Conservation (phyloP, 208 protist species). For the Trypanosomatidae sp. region DNA sequence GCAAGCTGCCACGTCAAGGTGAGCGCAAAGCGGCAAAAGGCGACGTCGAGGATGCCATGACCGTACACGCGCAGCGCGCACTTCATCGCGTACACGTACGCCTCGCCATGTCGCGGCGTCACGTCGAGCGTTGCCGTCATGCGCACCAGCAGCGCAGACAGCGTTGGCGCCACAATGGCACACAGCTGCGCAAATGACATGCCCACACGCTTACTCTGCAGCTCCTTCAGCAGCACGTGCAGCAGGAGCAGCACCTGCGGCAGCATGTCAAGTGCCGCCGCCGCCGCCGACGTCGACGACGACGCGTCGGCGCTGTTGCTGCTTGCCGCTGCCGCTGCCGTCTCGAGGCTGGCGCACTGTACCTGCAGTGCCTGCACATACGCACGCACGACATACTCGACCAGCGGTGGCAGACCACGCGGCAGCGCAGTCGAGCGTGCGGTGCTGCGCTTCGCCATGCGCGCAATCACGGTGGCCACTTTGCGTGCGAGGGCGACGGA, state of each 20-base stretch:
- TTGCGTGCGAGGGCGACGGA: slow-evolving; percentile 37
- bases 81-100: slow-evolving; percentile 57
- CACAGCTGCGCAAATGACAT: slow-evolving; percentile 35
- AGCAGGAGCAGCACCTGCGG: slow-evolving; percentile 33
- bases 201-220: slow-evolving; percentile 27
- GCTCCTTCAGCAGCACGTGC: slow-evolving; percentile 60
- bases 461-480: slow-evolving; percentile 23
- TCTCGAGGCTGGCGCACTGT: background rate
- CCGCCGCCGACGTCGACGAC: background rate
- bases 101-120: slow-evolving; percentile 15
- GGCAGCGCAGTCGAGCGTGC: slow-evolving; percentile 13
- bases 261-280: slow-evolving; percentile 1
- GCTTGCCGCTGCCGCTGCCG: background rate
- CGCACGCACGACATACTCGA: background rate
- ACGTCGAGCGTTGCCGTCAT: slow-evolving; percentile 2
- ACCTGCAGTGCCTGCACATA: background rate
- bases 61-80: slow-evolving; percentile 61
- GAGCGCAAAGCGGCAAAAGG: slow-evolving; percentile 45
- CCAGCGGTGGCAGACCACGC: background rate
- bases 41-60: slow-evolving; percentile 36
- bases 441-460: slow-evolving; percentile 37
- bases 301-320: background rate
- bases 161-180: slow-evolving; percentile 13
- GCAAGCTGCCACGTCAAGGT: slow-evolving; percentile 28
- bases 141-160: slow-evolving; percentile 33